A percentile compares a stretch with the other conserved stretches of the same genome.
Evolutionary conservation across 2,329 filamentous ascomycete species (phyloP).

Genomic region (Xylaria sp.): DNA sequence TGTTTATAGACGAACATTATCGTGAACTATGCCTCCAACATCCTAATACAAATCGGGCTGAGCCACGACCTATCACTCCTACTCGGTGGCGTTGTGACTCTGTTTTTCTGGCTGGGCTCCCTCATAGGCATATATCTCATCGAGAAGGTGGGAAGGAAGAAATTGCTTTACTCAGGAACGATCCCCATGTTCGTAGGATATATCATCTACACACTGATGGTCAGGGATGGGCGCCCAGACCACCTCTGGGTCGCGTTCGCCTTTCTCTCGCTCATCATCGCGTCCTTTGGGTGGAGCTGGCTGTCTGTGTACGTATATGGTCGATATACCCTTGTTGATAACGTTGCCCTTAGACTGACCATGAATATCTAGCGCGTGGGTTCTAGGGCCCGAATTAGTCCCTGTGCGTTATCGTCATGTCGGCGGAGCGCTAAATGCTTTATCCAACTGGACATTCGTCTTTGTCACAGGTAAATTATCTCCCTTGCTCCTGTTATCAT

Average conservation of each 20-base stretch:
- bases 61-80: constrained; percentile 1
- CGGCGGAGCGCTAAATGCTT: constrained; percentile 12
- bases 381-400: constrained; percentile 4
- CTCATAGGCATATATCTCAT: constrained; percentile 14
- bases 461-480: constrained; percentile 5
- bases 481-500: background rate
- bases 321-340: background rate
- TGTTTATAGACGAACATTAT: constrained; percentile 12
- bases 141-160: constrained; percentile 12
- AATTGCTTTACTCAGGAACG: constrained; percentile 9
- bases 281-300: constrained; percentile 10
- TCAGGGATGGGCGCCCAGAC: constrained; percentile 3
- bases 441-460: constrained; percentile 20
- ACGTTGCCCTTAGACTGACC: background rate
- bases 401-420: constrained; percentile 13
- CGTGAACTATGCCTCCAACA: constrained; percentile 6
- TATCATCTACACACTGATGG: constrained; percentile 13
- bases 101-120: constrained; percentile 12
- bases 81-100: background rate
- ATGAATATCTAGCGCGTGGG: constrained; percentile 6
- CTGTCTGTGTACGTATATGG: background rate
- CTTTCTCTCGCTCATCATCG: constrained; percentile 14
- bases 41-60: constrained; percentile 2
- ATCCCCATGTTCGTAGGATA: constrained; percentile 19
- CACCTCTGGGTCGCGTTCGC: constrained; percentile 17